Conservation (phyloP, 192 early-diverging fungal genomes). For the Neocallimastix lanati region DNA sequence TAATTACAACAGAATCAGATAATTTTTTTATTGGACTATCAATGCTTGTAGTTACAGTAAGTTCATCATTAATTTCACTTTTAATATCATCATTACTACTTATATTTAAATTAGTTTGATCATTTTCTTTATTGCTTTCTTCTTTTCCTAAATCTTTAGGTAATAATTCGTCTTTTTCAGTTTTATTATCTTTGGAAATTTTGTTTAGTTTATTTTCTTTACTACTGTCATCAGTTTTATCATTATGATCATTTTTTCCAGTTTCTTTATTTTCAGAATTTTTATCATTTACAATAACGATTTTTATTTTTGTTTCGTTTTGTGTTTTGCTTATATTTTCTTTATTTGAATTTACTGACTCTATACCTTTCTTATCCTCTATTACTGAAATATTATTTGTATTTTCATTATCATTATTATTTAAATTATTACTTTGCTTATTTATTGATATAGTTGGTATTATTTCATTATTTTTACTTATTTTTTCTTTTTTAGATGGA, state of each 20-base stretch:
- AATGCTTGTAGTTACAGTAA: not conserved
- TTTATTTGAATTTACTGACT: not conserved
- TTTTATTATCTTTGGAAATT: not conserved
- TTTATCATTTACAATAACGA: not conserved
- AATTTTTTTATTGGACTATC: not conserved
- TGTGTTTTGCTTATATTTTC: not conserved
- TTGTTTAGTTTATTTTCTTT: not conserved
- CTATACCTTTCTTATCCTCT: not conserved
- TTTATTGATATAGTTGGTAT: no score
- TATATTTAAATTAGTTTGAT: not conserved
- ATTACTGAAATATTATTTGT: no score
- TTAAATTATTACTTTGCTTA: not conserved
- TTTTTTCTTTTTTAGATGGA: no score
- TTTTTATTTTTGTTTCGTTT: not conserved
- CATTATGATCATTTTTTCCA: not conserved
- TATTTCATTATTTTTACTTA: no score
- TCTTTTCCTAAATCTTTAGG: not conserved
- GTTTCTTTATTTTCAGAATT: not conserved
- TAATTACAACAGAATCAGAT: no score
- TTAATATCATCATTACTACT: not conserved
- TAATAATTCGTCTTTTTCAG: not conserved
- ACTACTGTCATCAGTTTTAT: not conserved
- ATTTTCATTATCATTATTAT: not conserved
- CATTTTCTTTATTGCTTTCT: not conserved
- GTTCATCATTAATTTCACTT: not conserved